phyloP scores from a whole-genome alignment of 768 basidiomycete genomes.

The Auriscalpium orientale region DNA sequence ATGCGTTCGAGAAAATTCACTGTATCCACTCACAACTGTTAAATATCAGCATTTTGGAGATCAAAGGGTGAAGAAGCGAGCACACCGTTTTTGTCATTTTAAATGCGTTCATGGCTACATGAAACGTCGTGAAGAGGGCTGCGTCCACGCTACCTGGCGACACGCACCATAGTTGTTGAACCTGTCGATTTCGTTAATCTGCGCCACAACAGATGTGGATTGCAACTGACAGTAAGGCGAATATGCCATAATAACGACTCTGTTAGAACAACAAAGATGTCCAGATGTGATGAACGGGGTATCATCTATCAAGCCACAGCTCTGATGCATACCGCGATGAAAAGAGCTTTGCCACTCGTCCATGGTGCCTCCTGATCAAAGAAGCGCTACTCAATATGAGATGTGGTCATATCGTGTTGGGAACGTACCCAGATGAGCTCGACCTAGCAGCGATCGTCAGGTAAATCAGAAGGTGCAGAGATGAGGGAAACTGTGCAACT shows the following conservation, averaged over 20 bases:
- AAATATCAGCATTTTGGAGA: neutral
- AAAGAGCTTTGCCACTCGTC: neutral
- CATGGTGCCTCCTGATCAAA: neutral
- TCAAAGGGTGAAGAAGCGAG: neutral
- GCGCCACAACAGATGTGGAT: neutral
- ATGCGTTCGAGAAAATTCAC: neutral
- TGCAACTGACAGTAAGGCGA: neutral
- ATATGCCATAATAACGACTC: neutral
- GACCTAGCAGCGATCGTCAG: too few relatives aligned
- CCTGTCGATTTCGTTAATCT: neutral
- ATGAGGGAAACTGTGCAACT: neutral
- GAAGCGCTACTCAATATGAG: neutral
- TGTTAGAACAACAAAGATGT: neutral
- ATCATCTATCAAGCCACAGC: neutral
- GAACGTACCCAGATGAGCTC: too few relatives aligned
- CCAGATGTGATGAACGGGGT: neutral
- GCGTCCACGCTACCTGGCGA: neutral
- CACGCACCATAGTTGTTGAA: neutral
- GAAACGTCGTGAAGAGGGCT: neutral
- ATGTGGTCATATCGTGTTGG: neutral
- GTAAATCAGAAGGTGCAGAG: neutral
- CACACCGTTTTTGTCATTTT: neutral
- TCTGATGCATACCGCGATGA: neutral
- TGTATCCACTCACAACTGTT: neutral
- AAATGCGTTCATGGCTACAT: neutral